Percentiles rank a stretch among this genome's conserved stretches.
Conservation (phyloP, 1,139 yeast species). For the Nakaseomyces nivariensis region DNA sequence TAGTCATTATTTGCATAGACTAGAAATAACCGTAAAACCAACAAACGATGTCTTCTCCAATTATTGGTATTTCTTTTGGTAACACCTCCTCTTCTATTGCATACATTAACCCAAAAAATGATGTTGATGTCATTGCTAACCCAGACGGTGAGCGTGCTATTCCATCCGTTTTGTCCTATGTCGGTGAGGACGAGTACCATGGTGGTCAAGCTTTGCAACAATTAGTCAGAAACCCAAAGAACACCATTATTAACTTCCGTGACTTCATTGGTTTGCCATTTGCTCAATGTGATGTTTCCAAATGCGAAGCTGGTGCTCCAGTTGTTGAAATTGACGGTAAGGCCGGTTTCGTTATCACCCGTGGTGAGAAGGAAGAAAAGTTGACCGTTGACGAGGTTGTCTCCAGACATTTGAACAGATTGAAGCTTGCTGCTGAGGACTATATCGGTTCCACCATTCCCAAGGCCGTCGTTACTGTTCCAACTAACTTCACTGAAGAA, state of each 20-base stretch:
- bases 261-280: slow-evolving; percentile 78
- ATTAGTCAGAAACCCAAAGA: slow-evolving; percentile 77
- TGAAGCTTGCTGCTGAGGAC: slow-evolving; percentile 85
- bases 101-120: slow-evolving; percentile 64
- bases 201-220: slow-evolving; percentile 95
- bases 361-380: slow-evolving; percentile 35
- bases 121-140: slow-evolving; percentile 94
- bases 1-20: neutral
- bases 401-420: slow-evolving; percentile 72
- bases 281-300: slow-evolving; percentile 47
- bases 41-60: slow-evolving; percentile 33
- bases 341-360: slow-evolving; percentile 53
- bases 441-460: slow-evolving; percentile 75
- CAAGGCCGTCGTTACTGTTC: slow-evolving; percentile 82
- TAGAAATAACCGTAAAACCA: too few relatives aligned
- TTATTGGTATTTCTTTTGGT: slow-evolving; percentile 94
- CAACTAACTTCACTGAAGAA: slow-evolving; percentile 71
- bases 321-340: slow-evolving; percentile 64
- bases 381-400: slow-evolving; percentile 69
- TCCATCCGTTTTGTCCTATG: slow-evolving; percentile 85
- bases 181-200: slow-evolving; percentile 91
- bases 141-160: slow-evolving; percentile 98
- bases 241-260: slow-evolving; percentile 86
- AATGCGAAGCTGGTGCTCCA: slow-evolving; percentile 37
- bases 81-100: slow-evolving; percentile 95